These are phyloP conservation scores for Cylindrotheca closterium DNA, from an alignment of 108 stramenopile genomes.

Conservation along the genomic window DNA sequence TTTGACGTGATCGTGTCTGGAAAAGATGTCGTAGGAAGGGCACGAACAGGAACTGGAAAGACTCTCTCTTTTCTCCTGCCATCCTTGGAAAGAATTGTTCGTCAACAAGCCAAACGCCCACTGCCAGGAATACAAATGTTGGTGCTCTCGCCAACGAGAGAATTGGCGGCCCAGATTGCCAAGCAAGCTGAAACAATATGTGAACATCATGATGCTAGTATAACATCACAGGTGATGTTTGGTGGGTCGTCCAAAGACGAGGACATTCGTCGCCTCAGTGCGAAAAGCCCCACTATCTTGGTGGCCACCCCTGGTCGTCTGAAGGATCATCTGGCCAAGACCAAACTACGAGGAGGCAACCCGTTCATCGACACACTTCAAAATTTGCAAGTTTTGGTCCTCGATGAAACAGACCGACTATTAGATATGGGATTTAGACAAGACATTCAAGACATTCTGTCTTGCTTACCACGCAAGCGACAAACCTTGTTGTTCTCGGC, in stretches of 20 bases:
- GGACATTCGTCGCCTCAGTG: slow-evolving; percentile 50
- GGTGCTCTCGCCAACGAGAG: slow-evolving; percentile 91
- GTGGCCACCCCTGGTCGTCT: slow-evolving; percentile 95
- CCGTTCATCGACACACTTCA: slow-evolving; percentile 29
- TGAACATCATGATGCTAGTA: slow-evolving; percentile 22
- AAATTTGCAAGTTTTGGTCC: slow-evolving; percentile 55
- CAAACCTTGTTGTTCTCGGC: slow-evolving; percentile 95
- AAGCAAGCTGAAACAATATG: slow-evolving; percentile 67
- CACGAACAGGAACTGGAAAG: slow-evolving; percentile 96
- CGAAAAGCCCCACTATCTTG: slow-evolving; percentile 60
- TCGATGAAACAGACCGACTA: slow-evolving; percentile 95
- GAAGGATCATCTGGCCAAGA: slow-evolving; percentile 70
- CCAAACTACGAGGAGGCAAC: slow-evolving; percentile 5
- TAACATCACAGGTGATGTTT: slow-evolving; percentile 54
- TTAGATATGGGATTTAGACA: slow-evolving; percentile 93
- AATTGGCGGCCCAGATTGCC: slow-evolving; percentile 90
- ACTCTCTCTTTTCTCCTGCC: slow-evolving; percentile 98
- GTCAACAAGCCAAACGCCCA: slow-evolving; percentile 1
- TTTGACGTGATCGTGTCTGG: slow-evolving; percentile 63
- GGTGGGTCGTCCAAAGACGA: slow-evolving; percentile 85
- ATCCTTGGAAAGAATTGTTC: slow-evolving; percentile 50
- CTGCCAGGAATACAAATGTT: slow-evolving; percentile 49
- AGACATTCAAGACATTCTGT: slow-evolving; percentile 81
- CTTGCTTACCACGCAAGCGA: slow-evolving; percentile 56
- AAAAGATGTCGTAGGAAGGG: slow-evolving; percentile 82